Evolutionary conservation across 2,329 filamentous ascomycete species (phyloP), one percentile per base, ranked within the genome.

Genomic region (Trichophaea hybrida): DNA sequence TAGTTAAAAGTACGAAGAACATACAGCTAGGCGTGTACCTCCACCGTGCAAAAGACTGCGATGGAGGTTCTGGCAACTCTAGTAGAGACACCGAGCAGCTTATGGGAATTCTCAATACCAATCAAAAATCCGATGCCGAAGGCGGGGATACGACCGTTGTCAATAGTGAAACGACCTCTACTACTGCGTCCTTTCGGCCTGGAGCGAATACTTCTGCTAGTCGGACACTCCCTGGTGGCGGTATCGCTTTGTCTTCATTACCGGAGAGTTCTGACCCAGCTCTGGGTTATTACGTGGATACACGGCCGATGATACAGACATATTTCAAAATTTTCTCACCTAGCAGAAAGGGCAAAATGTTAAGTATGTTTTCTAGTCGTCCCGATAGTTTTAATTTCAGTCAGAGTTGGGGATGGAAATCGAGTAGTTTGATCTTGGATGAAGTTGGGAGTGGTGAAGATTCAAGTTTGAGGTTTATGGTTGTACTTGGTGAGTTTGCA

Each of bases 241-340:
- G 24, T 3, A 24, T 66, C 58, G 59, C 66, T 60, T 55, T 49
- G 49, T 37, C 15, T 34, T 4, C 54, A 60, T 6, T 49, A 24
- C 24, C 10, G 43, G 49, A 66, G 61, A 33, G 66, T 63, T 59
- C 68, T 62, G 68, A 74, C 4, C 72, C 77, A 0, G 74, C 77
- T 0, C 68, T 81, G 4, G 76, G 77, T 0, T 72, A 76, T 1
- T 81, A 81, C 64, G 74, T 78, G 37, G 78, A 81, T 64, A 73
- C 72, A 1, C 72, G 78, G 1, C 78, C 78, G 0, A 80, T 77
- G 1, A 80, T 81, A 68, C 77, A 76, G 66, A 81, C 79, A 0
- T 81, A 81, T 65, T 81, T 81, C 71, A 81, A 81, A 68, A 81
- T 81, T 56, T 81, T 80, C 70, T 76, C 73, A n/a, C 78, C 79